These are phyloP conservation scores for Trametopsis cervina DNA, from an alignment of 768 basidiomycete genomes.

Conservation along the genomic window DNA sequence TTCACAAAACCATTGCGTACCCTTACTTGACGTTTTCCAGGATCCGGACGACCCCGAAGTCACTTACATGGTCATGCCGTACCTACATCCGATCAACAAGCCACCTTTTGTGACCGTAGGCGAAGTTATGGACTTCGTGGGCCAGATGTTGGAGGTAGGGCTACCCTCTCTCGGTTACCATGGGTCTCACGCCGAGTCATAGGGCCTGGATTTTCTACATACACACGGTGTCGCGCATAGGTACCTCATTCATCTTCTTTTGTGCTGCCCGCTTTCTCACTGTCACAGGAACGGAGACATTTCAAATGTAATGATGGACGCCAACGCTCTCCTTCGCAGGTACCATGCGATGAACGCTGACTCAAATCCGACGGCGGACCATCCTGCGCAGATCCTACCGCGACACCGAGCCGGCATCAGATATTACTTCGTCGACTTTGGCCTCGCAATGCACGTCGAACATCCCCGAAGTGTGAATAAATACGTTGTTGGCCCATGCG, in stretches of 20 bases:
- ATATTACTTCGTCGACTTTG: slow-evolving; percentile 23
- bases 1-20: slow-evolving; percentile 13
- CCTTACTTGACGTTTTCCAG: slow-evolving; percentile 12
- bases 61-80: slow-evolving; percentile 16
- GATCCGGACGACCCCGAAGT: neutral
- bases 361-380: too few species aligned
- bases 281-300: slow-evolving; percentile 5
- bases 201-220: slow-evolving; percentile 20
- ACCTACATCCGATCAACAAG: slow-evolving; percentile 14
- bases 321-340: too few species aligned
- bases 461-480: too few species aligned
- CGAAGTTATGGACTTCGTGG: too few species aligned
- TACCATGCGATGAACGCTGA: slow-evolving; percentile 12
- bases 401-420: slow-evolving; percentile 3
- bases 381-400: too few species aligned
- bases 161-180: neutral
- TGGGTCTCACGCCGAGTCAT: neutral
- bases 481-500: slow-evolving; percentile 12
- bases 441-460: slow-evolving; percentile 14
- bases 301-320: slow-evolving; percentile 13
- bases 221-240: slow-evolving; percentile 15
- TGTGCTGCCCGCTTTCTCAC: neutral
- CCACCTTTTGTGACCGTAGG: slow-evolving; percentile 16
- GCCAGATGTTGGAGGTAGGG: slow-evolving; percentile 17
- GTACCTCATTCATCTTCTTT: neutral